These are phyloP conservation scores for Boletus rubescentipes DNA, from an alignment of 768 basidiomycete species.

Conservation along the genomic window DNA sequence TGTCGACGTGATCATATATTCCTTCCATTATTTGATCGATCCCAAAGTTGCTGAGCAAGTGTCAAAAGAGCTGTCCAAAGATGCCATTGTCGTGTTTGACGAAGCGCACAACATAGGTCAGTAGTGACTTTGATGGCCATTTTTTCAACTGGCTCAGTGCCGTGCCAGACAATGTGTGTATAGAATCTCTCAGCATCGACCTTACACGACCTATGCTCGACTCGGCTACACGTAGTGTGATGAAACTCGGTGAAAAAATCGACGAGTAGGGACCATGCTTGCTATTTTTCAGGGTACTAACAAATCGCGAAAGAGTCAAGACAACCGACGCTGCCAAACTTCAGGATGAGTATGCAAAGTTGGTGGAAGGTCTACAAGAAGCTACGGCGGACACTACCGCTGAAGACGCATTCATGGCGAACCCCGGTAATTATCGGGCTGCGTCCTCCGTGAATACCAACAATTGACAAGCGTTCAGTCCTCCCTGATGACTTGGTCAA, in stretches of 20 bases:
- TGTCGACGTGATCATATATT: conserved; percentile 96
- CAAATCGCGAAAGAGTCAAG: conserved; percentile 68
- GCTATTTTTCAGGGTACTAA: conserved; percentile 4
- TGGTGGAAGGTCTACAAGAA: conserved; percentile 92
- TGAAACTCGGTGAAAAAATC: conserved; percentile 84
- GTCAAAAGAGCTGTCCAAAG: conserved; percentile 95
- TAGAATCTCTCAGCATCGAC: conserved; percentile 97
- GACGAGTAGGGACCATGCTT: conserved; percentile 68
- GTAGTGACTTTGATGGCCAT: conserved; percentile 14
- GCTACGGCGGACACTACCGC: conserved; percentile 53
- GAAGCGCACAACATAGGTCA: conserved; percentile 98
- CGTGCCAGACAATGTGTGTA: conserved; percentile 88
- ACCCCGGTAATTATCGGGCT: conserved; percentile 63
- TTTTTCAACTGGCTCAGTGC: conserved; percentile 1
- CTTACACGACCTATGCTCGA: conserved; percentile 97
- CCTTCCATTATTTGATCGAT: conserved; percentile 97
- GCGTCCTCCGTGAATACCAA: not conserved
- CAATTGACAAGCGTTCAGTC: conserved; percentile 44
- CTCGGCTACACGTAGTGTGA: conserved; percentile 85
- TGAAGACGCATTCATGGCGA: conserved; percentile 85
- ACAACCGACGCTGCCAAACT: conserved; percentile 89
- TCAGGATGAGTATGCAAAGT: conserved; percentile 93
- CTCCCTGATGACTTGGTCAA: conserved; percentile 92
- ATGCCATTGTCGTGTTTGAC: conserved; percentile 98
- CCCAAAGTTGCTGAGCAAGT: conserved; percentile 99